phyloP scores from a whole-genome alignment of 495 filamentous ascomycete species.

The Podospora pseudoanserina region DNA sequence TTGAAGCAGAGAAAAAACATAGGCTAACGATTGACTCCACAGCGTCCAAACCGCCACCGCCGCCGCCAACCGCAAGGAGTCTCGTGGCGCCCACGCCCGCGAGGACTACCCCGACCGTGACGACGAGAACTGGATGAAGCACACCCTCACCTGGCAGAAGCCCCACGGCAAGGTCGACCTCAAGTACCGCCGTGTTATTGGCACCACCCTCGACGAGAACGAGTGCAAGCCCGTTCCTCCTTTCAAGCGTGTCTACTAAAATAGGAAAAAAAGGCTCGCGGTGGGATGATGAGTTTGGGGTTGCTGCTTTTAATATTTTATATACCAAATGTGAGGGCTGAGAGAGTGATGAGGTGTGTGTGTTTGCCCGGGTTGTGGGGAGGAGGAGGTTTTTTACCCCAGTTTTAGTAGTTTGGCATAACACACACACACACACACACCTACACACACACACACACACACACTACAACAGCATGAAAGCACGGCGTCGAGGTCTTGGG shows the following conservation, averaged over 20 bases:
- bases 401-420: background rate
- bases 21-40: constrained; percentile 5
- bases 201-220: constrained; percentile 76
- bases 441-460: background rate
- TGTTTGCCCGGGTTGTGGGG: constrained; percentile 2
- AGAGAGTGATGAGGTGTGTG: background rate
- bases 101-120: constrained; percentile 94
- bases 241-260: constrained; percentile 80
- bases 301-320: background rate
- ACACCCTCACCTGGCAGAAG: constrained; percentile 87
- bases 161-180: constrained; percentile 76
- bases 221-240: constrained; percentile 88
- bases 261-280: background rate
- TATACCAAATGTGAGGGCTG: constrained; percentile 6
- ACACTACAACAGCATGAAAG: background rate
- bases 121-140: constrained; percentile 97
- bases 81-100: constrained; percentile 87
- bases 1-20: background rate
- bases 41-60: constrained; percentile 79
- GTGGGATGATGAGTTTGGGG: background rate
- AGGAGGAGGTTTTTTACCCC: background rate
- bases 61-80: constrained; percentile 88
- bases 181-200: constrained; percentile 71
- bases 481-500: constrained; percentile 5
- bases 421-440: too few relatives aligned